Conservation (phyloP, 2,329 filamentous ascomycete genomes). For the Neofusicoccum sp. region DNA sequence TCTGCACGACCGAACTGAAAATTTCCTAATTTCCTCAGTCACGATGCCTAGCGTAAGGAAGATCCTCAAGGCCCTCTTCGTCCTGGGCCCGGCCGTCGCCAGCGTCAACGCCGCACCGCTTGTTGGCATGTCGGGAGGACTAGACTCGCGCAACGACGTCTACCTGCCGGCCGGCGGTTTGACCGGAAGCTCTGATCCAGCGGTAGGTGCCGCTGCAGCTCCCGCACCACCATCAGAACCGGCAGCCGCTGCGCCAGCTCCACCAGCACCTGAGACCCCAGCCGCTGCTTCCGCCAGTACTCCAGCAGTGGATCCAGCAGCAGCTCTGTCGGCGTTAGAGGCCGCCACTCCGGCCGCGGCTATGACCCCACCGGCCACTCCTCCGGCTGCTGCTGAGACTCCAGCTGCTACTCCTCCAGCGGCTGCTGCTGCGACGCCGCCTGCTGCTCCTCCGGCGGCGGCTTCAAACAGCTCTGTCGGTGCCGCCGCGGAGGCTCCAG, state of each 20-base stretch:
- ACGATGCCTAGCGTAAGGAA: conserved; percentile 39
- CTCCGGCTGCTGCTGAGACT: conserved; percentile 1
- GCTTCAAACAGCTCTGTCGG: neutral
- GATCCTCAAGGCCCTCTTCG: conserved; percentile 34
- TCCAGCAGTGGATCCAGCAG: no score
- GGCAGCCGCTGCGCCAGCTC: conserved; percentile 6
- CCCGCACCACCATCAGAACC: conserved; percentile 16
- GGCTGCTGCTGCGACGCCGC: neutral
- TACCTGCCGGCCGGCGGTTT: neutral
- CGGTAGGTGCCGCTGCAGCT: neutral
- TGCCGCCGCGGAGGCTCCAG: neutral
- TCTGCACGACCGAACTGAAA: neutral
- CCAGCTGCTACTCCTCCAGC: neutral
- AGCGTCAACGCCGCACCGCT: conserved; percentile 12
- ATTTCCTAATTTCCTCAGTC: conserved; percentile 28
- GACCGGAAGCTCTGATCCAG: neutral
- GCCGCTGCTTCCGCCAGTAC: neutral
- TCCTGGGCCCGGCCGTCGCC: conserved; percentile 33
- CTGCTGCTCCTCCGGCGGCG: neutral
- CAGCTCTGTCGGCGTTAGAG: no score
- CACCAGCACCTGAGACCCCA: conserved; percentile 21
- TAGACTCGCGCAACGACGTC: neutral
- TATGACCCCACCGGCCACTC: neutral
- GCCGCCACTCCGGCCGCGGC: neutral
- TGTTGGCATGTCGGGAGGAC: neutral